Base-by-base conservation (phyloP, 306 rosid genomes). In the Glycyrrhiza uralensis region DNA sequence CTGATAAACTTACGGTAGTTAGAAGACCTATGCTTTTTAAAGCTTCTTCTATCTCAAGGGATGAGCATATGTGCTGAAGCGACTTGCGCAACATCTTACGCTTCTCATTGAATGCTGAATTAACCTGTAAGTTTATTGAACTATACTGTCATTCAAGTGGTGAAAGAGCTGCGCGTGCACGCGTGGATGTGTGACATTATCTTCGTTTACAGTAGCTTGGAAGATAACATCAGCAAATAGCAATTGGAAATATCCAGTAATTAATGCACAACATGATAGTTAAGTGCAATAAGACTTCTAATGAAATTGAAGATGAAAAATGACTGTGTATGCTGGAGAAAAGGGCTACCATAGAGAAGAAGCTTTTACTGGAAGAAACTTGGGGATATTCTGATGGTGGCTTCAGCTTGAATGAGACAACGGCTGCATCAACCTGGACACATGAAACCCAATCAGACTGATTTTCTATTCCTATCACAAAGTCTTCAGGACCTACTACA, bases 81-180 rank as follows among this genome's bases (percentile, higher is more conserved):
- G 98, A 85, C 63, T 82, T 90, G 72, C 96, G 83, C 71, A 90
- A 57, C 98, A 93, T 91, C 79, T 93, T 93, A 10, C 97, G 89
- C 80, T 93, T 93, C 68, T 87, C 97, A 22, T 93, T 91, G 81
- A 93, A 93, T 19, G 92, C 98, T 18, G 98, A 93, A 74, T 87
- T 85, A 52, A 89, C 91, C 98, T 93, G 26, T 13, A 56, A 77
- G 62, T 51, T 49, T 0, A 32, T 9, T 50, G 46, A 74, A 77
- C 23, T 28, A 7, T 61, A 51, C 32, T 36, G 50, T 72, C 46
- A 76, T 18, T 60, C 62, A 64, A 64, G 49, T 49, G 33, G 55
- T 47, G 57, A 12, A 71, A 35, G 36, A 26, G 44, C 58, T 41
- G 5, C 38, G 14, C 38, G n/a, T 35, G 32, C 36, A 11, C 12